Evolutionary conservation across 1,139 yeast species (phyloP).

Genomic region (Yarrowia galli): DNA sequence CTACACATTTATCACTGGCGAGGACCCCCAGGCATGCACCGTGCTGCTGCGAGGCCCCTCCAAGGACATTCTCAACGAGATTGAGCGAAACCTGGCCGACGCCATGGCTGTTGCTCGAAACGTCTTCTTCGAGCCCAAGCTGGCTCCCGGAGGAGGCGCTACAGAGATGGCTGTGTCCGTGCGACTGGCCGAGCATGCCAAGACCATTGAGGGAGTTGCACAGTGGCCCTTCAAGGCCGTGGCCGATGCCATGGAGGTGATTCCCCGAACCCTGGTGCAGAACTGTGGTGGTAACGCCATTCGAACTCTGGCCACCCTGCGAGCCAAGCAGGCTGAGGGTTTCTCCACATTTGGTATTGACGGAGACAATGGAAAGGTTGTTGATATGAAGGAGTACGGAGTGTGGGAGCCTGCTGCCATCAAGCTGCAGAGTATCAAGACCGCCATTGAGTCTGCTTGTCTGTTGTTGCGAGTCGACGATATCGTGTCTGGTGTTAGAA

Average conservation of each 20-base stretch:
- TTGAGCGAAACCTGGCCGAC: slow-evolving; percentile 96
- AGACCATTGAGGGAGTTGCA: slow-evolving; percentile 89
- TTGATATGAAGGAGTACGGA: slow-evolving; percentile 94
- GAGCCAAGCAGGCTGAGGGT: slow-evolving; percentile 97
- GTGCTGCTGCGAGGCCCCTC: slow-evolving; percentile 94
- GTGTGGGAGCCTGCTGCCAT: slow-evolving; percentile 99
- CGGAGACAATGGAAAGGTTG: slow-evolving; percentile 93
- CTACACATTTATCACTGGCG: slow-evolving; percentile 79
- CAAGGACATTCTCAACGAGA: slow-evolving; percentile 93
- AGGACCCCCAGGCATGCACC: slow-evolving; percentile 92
- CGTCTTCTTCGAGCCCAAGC: slow-evolving; percentile 91
- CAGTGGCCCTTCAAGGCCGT: slow-evolving; percentile 99
- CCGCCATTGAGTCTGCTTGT: slow-evolving; percentile 97
- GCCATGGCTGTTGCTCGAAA: slow-evolving; percentile 98
- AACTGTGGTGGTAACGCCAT: slow-evolving; percentile 98
- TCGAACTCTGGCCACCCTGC: slow-evolving; percentile 82
- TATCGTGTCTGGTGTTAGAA: slow-evolving; percentile 94
- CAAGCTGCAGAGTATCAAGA: slow-evolving; percentile 94
- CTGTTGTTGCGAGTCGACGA: slow-evolving; percentile 94
- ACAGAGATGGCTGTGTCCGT: slow-evolving; percentile 99
- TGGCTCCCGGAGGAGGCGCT: slow-evolving; percentile 99
- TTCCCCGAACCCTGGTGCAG: slow-evolving; percentile 95
- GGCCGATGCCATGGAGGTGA: slow-evolving; percentile 97
- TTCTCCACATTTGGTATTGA: slow-evolving; percentile 83
- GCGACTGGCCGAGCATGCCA: slow-evolving; percentile 85